These are phyloP conservation scores for Daldinia concentrica DNA, from an alignment of 495 filamentous ascomycete genomes.

Conservation along the genomic window DNA sequence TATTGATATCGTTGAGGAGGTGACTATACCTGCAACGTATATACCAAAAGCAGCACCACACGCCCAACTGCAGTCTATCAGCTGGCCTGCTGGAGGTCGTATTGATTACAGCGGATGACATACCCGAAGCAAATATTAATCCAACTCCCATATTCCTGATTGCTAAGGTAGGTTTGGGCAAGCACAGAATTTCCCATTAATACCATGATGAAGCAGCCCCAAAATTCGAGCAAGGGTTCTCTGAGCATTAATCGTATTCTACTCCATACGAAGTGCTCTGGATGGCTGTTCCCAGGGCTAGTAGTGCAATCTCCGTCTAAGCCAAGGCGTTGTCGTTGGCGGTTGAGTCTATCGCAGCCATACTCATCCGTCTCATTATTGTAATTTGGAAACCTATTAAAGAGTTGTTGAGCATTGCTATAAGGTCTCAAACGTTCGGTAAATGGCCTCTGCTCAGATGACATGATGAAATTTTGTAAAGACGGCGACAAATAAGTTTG, in stretches of 20 bases:
- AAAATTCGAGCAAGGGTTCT: not conserved
- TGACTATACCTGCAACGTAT: not conserved
- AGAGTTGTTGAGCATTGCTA: not conserved
- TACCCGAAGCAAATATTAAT: conserved; percentile 7
- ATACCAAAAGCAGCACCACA: not conserved
- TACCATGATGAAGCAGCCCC: conserved; percentile 6
- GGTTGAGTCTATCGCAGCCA: not conserved
- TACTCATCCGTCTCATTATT: not conserved
- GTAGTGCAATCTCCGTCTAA: not conserved
- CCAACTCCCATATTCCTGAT: conserved; percentile 3
- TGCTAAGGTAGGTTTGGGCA: conserved; percentile 1
- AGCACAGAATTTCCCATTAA: conserved; percentile 1
- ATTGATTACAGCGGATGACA: not conserved
- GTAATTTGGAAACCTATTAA: not conserved
- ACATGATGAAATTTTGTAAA: not conserved
- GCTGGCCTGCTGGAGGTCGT: not conserved
- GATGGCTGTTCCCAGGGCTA: not conserved
- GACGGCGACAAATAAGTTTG: not conserved
- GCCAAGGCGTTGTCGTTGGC: not conserved
- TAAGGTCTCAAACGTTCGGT: not conserved
- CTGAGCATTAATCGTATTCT: not conserved
- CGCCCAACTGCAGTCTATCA: not conserved
- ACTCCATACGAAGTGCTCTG: not conserved
- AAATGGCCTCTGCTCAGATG: not conserved
- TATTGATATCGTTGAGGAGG: not conserved